Base-by-base conservation (phyloP, 306 rosid genomes). In the Trichosanthes cucumerina region DNA sequence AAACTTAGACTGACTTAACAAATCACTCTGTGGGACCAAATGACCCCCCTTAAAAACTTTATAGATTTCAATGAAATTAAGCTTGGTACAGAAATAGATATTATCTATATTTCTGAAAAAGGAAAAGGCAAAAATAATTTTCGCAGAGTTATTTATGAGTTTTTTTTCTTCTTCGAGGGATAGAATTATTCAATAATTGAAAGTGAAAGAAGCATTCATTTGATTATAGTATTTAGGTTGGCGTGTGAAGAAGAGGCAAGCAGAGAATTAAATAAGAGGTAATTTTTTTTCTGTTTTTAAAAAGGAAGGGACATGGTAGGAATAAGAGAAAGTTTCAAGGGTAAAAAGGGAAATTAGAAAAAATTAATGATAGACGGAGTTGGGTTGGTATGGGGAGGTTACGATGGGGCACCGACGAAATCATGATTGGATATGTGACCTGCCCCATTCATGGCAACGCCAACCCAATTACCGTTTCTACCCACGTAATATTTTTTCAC, bases 301-400 rank as follows among this genome's bases (percentile, higher is more conserved):
- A 36, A 36, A 36, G 1, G 21, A 13, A 60, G 5, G 38, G 11
- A 23, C 18, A 69, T 70, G 11, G 21, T 43, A 10, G 76, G 39
- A 71, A 71, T 71, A 23, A 23, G 7, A 7, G 28, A 2, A 44
- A 26, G 21, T 43, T n/a, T 0, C 4, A 46, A 46, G 76, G 76
- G 76, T 44, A 46, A 6, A 71, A 71, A 2, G 1, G 76, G 57
- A 46, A 71, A 44, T 70, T 70, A 19, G n/a, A 21, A 19, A 24
- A 23, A 71, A 23, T 44, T 71, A 71, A 71, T 71, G 15, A 46
- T 24, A 46, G 57, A 41, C 24, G 56, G 38, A 71, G 57, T 71
- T 71, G 76, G 75, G 57, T 71, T 71, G 76, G 76, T 71, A 71
- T 71, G 77, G 77, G 5, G 1, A 71, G 39, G 12, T 39, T 41